Conservation (phyloP, 495 filamentous ascomycete genomes). For the Hypoxylon fuscum region DNA sequence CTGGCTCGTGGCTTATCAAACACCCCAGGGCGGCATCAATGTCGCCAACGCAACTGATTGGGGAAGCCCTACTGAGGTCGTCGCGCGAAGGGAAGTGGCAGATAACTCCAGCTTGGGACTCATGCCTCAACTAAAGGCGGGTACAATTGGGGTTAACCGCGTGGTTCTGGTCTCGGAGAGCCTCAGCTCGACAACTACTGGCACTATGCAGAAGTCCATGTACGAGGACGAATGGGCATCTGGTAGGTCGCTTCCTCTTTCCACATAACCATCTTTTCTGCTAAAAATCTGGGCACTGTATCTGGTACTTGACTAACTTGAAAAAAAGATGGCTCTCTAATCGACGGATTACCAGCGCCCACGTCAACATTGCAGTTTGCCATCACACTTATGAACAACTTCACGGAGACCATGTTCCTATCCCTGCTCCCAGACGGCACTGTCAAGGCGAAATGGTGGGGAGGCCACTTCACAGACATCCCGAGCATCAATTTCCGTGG, state of each 20-base stretch:
- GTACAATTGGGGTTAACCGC: background rate
- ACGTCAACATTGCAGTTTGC: slow-evolving; percentile 23
- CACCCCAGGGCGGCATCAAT: slow-evolving; percentile 2
- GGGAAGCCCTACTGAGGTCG: background rate
- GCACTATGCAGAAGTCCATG: slow-evolving; percentile 14
- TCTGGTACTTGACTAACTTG: background rate
- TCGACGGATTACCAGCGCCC: slow-evolving; percentile 10
- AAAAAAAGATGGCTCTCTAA: slow-evolving; percentile 2
- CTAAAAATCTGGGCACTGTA: too few relatives aligned
- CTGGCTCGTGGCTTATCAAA: slow-evolving; percentile 29
- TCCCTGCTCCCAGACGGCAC: slow-evolving; percentile 28
- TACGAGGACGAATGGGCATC: slow-evolving; percentile 3
- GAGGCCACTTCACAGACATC: background rate
- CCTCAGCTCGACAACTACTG: background rate
- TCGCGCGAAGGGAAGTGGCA: slow-evolving; percentile 1
- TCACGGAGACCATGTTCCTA: slow-evolving; percentile 11
- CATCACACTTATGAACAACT: slow-evolving; percentile 6
- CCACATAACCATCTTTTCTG: too few relatives aligned
- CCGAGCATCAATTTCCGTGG: slow-evolving; percentile 24
- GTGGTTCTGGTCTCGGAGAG: slow-evolving; percentile 14
- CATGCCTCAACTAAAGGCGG: slow-evolving; percentile 8
- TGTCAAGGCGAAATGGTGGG: slow-evolving; percentile 19
- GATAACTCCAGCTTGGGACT: slow-evolving; percentile 20
- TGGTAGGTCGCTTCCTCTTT: slow-evolving; percentile 3
- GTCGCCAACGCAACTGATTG: slow-evolving; percentile 16